Conservation (phyloP, 805 yeast species). For the Alloascoidea africana region DNA sequence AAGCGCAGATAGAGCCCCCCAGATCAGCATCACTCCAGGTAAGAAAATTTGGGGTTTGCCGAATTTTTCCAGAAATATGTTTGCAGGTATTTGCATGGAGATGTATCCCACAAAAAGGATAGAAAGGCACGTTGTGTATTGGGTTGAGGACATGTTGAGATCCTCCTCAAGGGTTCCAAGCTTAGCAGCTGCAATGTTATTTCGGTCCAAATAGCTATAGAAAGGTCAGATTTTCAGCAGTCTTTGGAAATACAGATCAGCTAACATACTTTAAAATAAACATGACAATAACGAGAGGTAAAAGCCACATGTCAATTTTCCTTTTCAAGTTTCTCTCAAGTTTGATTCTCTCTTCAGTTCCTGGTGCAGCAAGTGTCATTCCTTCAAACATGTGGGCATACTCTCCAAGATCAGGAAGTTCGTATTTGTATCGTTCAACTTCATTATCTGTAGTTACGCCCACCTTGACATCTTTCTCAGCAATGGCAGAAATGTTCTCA, state of each 20-base stretch:
- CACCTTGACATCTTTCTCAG: too few relatives aligned
- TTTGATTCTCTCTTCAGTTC: constrained; percentile 25
- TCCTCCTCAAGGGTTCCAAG: constrained; percentile 33
- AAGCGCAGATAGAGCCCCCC: constrained; percentile 30
- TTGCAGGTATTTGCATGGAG: constrained; percentile 32
- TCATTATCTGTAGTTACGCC: too few relatives aligned
- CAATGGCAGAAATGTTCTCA: too few relatives aligned
- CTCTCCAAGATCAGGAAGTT: constrained; percentile 3
- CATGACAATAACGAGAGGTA: constrained; percentile 33
- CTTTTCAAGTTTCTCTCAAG: constrained; percentile 28
- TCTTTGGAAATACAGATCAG: neutral
- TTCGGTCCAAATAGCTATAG: constrained; percentile 27
- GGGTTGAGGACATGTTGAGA: constrained; percentile 23
- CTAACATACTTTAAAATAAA: constrained; percentile 28
- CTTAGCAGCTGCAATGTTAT: constrained; percentile 34
- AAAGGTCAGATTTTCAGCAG: constrained; percentile 6
- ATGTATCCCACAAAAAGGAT: constrained; percentile 34
- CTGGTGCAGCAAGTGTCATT: constrained; percentile 10
- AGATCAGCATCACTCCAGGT: constrained; percentile 28
- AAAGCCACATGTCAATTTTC: constrained; percentile 31
- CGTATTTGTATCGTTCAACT: too few relatives aligned
- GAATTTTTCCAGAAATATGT: constrained; percentile 27
- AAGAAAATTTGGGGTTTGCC: constrained; percentile 37
- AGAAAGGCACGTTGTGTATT: constrained; percentile 36
- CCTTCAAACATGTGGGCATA: constrained; percentile 10